These are phyloP conservation scores for Bipolaris oryzae DNA, from an alignment of 2,329 filamentous ascomycete species.

Conservation along the genomic window DNA sequence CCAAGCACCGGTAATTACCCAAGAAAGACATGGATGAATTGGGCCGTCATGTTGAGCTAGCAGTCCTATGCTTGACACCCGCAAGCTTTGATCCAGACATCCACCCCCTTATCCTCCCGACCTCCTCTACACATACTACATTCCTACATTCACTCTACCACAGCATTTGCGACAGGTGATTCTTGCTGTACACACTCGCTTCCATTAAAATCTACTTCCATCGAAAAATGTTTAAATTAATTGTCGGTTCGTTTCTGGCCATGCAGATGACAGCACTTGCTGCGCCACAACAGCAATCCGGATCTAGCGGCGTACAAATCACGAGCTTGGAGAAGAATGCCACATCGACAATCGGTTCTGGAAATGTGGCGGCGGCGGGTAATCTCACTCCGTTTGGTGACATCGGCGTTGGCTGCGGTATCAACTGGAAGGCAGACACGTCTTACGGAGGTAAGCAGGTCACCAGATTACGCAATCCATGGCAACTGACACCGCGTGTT, in stretches of 20 bases:
- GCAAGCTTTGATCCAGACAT: not conserved
- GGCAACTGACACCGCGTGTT: not conserved
- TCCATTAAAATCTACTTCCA: not conserved
- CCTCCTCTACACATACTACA: no score
- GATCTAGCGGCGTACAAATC: slow-evolving; percentile 3
- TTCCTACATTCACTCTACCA: not conserved
- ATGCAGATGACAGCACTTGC: slow-evolving; percentile 10
- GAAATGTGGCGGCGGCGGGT: slow-evolving; percentile 17
- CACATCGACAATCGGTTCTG: slow-evolving; percentile 13
- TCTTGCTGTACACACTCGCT: not conserved
- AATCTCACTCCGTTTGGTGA: slow-evolving; percentile 14
- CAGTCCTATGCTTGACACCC: not conserved
- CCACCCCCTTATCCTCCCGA: not conserved
- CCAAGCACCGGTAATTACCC: not conserved
- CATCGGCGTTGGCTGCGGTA: slow-evolving; percentile 18
- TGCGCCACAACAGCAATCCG: slow-evolving; percentile 2
- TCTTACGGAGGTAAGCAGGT: slow-evolving; percentile 15
- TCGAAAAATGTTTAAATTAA: slow-evolving; percentile 6
- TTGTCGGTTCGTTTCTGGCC: slow-evolving; percentile 1
- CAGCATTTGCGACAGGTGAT: not conserved
- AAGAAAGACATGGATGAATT: not conserved
- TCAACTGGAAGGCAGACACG: slow-evolving; percentile 14
- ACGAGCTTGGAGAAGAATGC: slow-evolving; percentile 13
- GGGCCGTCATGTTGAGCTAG: not conserved
- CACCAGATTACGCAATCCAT: not conserved